Conservation (phyloP, 176 grass and related monocot species). For the Sorghum bicolor region DNA sequence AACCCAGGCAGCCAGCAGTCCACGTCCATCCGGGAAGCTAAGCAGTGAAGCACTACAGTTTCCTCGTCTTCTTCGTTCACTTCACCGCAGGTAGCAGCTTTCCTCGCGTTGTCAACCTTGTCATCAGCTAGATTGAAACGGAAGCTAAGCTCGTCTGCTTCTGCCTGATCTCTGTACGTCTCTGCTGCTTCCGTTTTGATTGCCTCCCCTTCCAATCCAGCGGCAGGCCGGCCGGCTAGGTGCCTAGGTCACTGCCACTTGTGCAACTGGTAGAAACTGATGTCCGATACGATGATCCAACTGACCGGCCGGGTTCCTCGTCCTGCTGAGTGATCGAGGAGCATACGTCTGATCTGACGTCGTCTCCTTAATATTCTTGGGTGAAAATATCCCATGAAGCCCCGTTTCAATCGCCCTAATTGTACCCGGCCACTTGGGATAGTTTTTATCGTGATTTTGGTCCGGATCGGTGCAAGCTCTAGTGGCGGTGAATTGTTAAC, state of each 20-base stretch:
- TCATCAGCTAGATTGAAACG: neutral
- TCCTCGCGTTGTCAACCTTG: neutral
- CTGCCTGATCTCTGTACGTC: neutral
- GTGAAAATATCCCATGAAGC: neutral
- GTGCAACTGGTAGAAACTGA: constrained; percentile 17
- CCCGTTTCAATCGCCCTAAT: neutral
- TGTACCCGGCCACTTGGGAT: neutral
- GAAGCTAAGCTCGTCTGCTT: constrained; percentile 7
- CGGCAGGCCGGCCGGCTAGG: neutral
- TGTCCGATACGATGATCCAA: constrained; percentile 24
- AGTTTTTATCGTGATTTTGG: neutral
- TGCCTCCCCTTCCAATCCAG: constrained; percentile 30
- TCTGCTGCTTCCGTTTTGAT: constrained; percentile 10
- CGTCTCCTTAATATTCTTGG: neutral
- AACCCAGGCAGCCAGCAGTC: neutral
- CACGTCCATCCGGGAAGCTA: neutral
- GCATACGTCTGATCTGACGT: neutral
- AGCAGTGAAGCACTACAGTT: neutral
- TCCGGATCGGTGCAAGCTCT: neutral
- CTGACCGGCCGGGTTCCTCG: neutral
- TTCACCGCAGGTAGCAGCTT: neutral
- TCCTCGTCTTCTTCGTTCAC: neutral
- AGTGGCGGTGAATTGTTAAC: constrained; percentile 31
- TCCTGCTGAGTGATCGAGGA: neutral
- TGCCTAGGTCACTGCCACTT: neutral